phyloP scores from a whole-genome alignment of 345 rosid species.

The Rhodomyrtus tomentosa region DNA sequence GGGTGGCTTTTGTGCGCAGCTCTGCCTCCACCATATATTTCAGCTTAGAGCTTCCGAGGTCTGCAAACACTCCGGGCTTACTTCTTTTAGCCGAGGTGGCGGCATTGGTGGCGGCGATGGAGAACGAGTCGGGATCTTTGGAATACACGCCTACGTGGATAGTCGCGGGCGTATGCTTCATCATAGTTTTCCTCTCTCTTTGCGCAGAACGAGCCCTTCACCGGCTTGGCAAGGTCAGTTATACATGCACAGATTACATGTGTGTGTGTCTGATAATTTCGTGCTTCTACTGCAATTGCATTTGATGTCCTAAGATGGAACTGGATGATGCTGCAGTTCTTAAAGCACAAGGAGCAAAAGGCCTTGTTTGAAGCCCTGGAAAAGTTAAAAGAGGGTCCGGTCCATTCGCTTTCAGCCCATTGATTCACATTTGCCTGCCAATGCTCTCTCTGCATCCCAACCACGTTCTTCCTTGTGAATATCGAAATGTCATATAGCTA shows the following conservation, averaged over 20 bases:
- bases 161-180: constrained; percentile 59
- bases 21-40: neutral
- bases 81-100: neutral
- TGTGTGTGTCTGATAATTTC: neutral
- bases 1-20: neutral
- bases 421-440: neutral
- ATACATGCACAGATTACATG: neutral
- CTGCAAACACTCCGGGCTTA: neutral
- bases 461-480: neutral
- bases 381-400: constrained; percentile 73
- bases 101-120: neutral
- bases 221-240: constrained; percentile 58
- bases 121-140: constrained; percentile 18
- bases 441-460: neutral
- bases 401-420: neutral
- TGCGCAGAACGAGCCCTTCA: constrained; percentile 67
- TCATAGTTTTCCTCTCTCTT: constrained; percentile 57
- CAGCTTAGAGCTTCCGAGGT: neutral
- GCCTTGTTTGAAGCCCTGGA: constrained; percentile 63
- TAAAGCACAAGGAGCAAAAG: constrained; percentile 36
- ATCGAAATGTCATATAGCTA: neutral
- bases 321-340: constrained; percentile 22
- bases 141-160: constrained; percentile 81
- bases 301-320: neutral
- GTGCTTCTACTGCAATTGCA: neutral